Base-by-base conservation (phyloP, 148 eudicot genomes). In the Silene latifolia region DNA sequence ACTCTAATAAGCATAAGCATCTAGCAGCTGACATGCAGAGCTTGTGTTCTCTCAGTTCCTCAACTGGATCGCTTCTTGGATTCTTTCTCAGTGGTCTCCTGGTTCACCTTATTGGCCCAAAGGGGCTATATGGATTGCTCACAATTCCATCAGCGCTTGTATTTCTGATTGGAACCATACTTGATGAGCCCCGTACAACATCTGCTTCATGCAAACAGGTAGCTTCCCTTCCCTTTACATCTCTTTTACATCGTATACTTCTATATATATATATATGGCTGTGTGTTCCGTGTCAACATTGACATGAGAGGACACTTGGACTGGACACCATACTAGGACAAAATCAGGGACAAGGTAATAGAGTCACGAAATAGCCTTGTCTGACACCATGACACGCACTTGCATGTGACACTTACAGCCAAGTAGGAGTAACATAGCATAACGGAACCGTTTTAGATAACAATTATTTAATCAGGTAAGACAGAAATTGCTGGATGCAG, bases 1-100 rank as follows among this genome's bases (percentile, higher is more conserved):
- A 86, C 62, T 90, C 92, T 75, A 88, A 89, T 71, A 82, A 57
- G 71, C 89, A 85, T 83, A 89, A 83, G 59, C 85, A 77, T 29
- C 87, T 92, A 73, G 99, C 97, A 32, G 80, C 98, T 69, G 98
- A 96, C 82, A 87, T 96, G 97, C 99, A 96, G 86, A 92, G 97
- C 81, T 85, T 96, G 73, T 96, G 99, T 72, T 77, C 90, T 5
- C 73, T 96, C 56, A 92, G 98, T 73, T 77, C 95, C 62, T 87
- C 98, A 32, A 82, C 85, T 57, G 99, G 99, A 25, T 82, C 97
- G 8, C 88, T 96, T 4, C 67, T 92, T 32, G 99, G 98, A 61
- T 96, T 87, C 76, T 87, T 91, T 69, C 70, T 92, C 67, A 92
- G 99, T 71, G 99, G 99, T 76, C 82, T 92, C 69, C 81, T 96